Evolutionary conservation across 352 stramenopile species (phyloP), one percentile per base, ranked within the genome.

Genomic region (Salisapilia sapeloensis): DNA sequence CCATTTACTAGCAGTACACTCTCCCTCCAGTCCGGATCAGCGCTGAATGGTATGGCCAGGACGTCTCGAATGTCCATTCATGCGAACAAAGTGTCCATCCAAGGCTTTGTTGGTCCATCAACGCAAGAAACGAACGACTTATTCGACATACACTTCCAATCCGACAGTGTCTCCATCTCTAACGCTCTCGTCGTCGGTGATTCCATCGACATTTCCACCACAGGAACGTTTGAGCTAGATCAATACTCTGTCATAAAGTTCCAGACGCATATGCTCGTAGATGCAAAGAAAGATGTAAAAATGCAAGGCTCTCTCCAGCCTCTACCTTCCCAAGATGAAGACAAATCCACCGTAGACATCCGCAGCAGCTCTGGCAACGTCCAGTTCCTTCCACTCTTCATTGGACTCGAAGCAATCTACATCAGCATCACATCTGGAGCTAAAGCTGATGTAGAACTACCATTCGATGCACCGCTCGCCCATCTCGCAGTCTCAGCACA

Each of bases 201-300:
- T 9, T 34, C 49, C 10, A 48, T 77, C 6, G 36, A 54, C 17
- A 33, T 71, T 6, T 24, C 38, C 25, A 55, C 59, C 26, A 28
- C 35, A 6, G 50, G 53, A 18, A 36, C 29, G 4, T 30, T 67
- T 14, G 42, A 46, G 2, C 46, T 86, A 32, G 71, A 86, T 35
- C 75, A 76, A 29, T 86, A 67, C 42, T 75, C 71, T 1, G 55
- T 66, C 11, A 34, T 75, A n/a, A 72, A 80, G 29, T 82, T 85
- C 37, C 53, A 38, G 16, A 25, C 29, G 9, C 33, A 42, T 29
- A 25, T 80, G 9, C 38, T 38, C 21, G 46, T 62, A 1, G 31
- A 56, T 37, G 54, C 56, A 4, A 43, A 40, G 9, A 42, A 29
- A 24, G 52, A 42, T 14, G 48, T 39, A 6, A 53, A 49, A 15